Conservation (phyloP, 306 rosid genomes). For the Datisca glomerata region DNA sequence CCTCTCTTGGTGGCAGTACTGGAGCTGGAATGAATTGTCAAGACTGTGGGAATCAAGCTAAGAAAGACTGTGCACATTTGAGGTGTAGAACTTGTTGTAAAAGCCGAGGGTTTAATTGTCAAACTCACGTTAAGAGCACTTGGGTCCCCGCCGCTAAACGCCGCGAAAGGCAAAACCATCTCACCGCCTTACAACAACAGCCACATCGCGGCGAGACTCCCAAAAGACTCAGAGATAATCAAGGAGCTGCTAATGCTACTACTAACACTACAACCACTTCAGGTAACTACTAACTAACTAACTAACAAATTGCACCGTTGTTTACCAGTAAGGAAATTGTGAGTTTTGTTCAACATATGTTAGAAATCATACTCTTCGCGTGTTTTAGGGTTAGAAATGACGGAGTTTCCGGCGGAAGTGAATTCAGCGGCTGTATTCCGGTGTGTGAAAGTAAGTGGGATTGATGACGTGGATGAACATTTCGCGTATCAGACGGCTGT, state of each 20-base stretch:
- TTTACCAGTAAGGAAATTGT: too few species aligned
- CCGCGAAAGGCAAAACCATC: constrained; percentile 77
- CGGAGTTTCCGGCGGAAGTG: constrained; percentile 71
- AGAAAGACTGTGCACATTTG: constrained; percentile 76
- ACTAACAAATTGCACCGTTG: too few species aligned
- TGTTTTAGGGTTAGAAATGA: constrained; percentile 93
- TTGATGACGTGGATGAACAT: constrained; percentile 79
- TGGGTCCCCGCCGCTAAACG: constrained; percentile 98
- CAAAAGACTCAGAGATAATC: constrained; percentile 44
- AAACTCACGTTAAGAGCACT: constrained; percentile 91
- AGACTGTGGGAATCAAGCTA: constrained; percentile 94
- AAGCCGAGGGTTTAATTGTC: constrained; percentile 93
- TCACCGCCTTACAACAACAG: constrained; percentile 35
- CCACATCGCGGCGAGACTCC: constrained; percentile 20
- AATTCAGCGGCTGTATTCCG: constrained; percentile 79
- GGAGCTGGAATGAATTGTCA: constrained; percentile 74
- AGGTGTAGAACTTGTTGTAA: constrained; percentile 91
- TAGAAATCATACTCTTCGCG: too few species aligned
- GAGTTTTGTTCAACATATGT: too few species aligned
- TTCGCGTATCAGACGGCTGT: constrained; percentile 91
- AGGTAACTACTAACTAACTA: too few species aligned
- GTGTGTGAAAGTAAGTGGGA: constrained; percentile 75
- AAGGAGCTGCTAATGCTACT: constrained; percentile 3
- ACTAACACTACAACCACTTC: constrained; percentile 31
- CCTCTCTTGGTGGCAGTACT: constrained; percentile 6